phyloP scores from a whole-genome alignment of 768 basidiomycete genomes.

The Holtermanniella nyarrowii region DNA sequence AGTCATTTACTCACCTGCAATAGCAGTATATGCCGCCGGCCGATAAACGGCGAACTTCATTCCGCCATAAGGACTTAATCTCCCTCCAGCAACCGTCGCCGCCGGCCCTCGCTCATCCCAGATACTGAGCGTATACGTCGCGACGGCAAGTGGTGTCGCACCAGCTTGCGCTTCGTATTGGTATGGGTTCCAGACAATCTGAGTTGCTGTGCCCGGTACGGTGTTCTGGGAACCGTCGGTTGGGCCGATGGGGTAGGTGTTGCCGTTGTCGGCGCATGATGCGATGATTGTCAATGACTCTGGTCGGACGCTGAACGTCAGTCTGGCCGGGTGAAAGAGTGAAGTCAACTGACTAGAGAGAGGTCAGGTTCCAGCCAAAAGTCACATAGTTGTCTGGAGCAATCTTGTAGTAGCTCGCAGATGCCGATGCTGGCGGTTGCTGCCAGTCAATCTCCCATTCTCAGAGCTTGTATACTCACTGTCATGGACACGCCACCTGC shows the following conservation, averaged over 20 bases:
- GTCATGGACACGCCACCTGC: slow-evolving; percentile 38
- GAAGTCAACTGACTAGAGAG: slow-evolving; percentile 46
- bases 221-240: slow-evolving; percentile 50
- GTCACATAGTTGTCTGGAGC: slow-evolving; percentile 63
- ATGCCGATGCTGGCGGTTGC: slow-evolving; percentile 64
- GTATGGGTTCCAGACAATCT: slow-evolving; percentile 64
- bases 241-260: slow-evolving; percentile 79
- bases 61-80: slow-evolving; percentile 57
- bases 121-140: slow-evolving; percentile 66
- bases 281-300: slow-evolving; percentile 69
- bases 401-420: slow-evolving; percentile 81
- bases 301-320: slow-evolving; percentile 48
- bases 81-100: slow-evolving; percentile 53
- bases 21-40: slow-evolving; percentile 59
- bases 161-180: slow-evolving; percentile 57
- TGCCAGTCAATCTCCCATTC: neutral
- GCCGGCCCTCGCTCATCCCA: slow-evolving; percentile 69
- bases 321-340: neutral
- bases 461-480: neutral
- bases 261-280: slow-evolving; percentile 65
- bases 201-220: slow-evolving; percentile 59
- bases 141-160: slow-evolving; percentile 60
- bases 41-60: slow-evolving; percentile 76
- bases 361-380: slow-evolving; percentile 83
- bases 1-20: slow-evolving; percentile 46